These are phyloP conservation scores for Citrus inodora DNA, from an alignment of 345 rosid species.

Conservation along the genomic window DNA sequence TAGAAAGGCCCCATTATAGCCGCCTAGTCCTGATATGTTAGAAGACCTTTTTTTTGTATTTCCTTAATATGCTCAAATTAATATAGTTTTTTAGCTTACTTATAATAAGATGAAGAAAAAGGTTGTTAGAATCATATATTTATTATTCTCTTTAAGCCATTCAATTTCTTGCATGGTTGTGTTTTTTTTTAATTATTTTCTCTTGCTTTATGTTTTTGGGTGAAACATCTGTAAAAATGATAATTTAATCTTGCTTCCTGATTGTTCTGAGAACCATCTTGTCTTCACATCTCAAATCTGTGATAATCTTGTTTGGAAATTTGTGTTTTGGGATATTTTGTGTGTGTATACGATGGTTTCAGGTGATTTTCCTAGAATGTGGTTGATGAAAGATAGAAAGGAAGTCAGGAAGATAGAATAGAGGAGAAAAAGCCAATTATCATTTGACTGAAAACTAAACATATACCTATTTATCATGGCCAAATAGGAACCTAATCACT, in stretches of 20 bases:
- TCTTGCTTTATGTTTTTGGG: constrained; percentile 1
- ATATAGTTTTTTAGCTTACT: too few relatives aligned
- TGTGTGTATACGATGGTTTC: not conserved
- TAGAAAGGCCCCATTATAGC: too few relatives aligned
- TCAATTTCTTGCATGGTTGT: not conserved
- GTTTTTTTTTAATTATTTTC: not conserved
- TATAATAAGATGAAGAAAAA: constrained; percentile 64
- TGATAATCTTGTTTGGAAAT: not conserved
- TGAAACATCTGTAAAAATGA: not conserved
- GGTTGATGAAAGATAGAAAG: not conserved
- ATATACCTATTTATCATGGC: not conserved
- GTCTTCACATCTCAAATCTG: not conserved
- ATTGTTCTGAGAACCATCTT: not conserved
- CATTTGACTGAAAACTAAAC: not conserved
- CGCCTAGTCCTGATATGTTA: too few relatives aligned
- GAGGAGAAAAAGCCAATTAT: not conserved
- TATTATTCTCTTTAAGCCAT: not conserved
- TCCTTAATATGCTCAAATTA: too few relatives aligned
- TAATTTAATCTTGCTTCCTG: not conserved
- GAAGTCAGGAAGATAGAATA: not conserved
- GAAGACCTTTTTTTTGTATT: too few relatives aligned
- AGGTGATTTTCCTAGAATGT: not conserved
- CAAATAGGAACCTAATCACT: not conserved
- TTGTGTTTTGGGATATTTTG: not conserved
- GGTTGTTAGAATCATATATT: constrained; percentile 27